Base-by-base conservation (phyloP, 768 basidiomycete species). In the Glaciozyma antarctica region DNA sequence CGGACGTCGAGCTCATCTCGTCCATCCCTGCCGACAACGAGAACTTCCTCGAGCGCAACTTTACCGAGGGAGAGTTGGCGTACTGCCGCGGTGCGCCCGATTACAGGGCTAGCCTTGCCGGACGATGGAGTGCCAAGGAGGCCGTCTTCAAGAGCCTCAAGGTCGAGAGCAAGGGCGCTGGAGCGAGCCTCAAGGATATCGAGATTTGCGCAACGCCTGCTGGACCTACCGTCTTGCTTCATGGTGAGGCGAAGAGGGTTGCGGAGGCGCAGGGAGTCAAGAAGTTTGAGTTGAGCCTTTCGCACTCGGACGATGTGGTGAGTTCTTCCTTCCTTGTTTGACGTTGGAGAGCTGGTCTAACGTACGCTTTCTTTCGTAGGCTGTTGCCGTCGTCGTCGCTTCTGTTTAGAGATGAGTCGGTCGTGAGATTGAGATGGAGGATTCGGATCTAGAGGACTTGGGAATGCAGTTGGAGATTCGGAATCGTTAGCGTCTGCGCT, bases 91-190 rank as follows among this genome's bases (percentile, higher is more conserved):
- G 82, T n/a, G 91, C 97, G 73, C 86, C 94, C 3, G 88, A 88
- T 56, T 85, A 89, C 22, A 77, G 82, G 1, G 87, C 95, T 12
- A 97, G 94, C 3, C 92, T 95, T 75, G 94, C 95, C 26, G 93
- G 88, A 44, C 88, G 93, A 62, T 99, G 95, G 94, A 88, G 84
- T 34, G 94, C 90, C 59, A 99, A 98, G 78, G 95, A 98, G 77
- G 94, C 93, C 4, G 73, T 76, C 32, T 97, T 98, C 85, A 98
- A 98, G 80, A 88, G 91, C 7, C 82, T 99, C 2, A 88, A 90
- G 26, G 87, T 91, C 52, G 79, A 85, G 24, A 91, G 89, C 5
- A 88, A 90, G 77, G 95, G 95, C 47, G 94, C 93, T 16, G 88
- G 84, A 9, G 93, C 95, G 22, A 81, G 87, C n/a, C 86, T 98